Conservation (phyloP, 2,329 filamentous ascomycete genomes). For the Penicillium griseofulvum region DNA sequence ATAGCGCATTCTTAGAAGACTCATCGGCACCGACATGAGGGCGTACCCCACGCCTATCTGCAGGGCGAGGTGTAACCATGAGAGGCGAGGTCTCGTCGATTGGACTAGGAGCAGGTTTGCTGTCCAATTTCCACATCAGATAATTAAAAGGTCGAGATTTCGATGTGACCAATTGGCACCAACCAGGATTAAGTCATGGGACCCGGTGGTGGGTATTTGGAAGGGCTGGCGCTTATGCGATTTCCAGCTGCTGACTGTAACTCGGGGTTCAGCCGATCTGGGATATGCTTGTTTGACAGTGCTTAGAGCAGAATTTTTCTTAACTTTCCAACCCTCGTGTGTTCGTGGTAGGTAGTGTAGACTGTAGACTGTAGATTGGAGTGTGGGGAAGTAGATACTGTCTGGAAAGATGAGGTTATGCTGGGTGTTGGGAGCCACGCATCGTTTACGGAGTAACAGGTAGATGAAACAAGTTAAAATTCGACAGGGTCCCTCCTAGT, state of each 20-base stretch:
- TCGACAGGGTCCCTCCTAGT: not conserved
- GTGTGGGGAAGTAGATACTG: not conserved
- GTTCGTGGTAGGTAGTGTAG: not conserved
- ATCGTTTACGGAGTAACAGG: not conserved
- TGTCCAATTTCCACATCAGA: not conserved
- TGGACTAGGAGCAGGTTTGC: not conserved
- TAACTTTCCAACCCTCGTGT: not conserved
- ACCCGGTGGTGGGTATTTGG: not conserved
- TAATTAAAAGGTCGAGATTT: not conserved
- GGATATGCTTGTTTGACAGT: not conserved
- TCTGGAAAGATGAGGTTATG: not conserved
- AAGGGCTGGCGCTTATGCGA: not conserved
- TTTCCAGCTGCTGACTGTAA: not conserved
- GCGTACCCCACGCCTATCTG: constrained; percentile 27
- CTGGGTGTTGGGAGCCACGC: not conserved
- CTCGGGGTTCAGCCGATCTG: not conserved
- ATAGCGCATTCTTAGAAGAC: constrained; percentile 72
- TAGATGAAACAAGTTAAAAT: not conserved
- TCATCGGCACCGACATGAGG: constrained; percentile 49
- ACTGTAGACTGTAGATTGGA: not conserved
- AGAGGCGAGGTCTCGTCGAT: constrained; percentile 31
- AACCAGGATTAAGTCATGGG: not conserved
- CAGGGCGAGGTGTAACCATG: constrained; percentile 22
- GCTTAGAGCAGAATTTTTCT: not conserved
- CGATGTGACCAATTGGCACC: not conserved